A percentile compares a stretch with the other conserved stretches of the same genome.
phyloP scores from a whole-genome alignment of 2,329 filamentous ascomycete species.

The Verticillium longisporum region DNA sequence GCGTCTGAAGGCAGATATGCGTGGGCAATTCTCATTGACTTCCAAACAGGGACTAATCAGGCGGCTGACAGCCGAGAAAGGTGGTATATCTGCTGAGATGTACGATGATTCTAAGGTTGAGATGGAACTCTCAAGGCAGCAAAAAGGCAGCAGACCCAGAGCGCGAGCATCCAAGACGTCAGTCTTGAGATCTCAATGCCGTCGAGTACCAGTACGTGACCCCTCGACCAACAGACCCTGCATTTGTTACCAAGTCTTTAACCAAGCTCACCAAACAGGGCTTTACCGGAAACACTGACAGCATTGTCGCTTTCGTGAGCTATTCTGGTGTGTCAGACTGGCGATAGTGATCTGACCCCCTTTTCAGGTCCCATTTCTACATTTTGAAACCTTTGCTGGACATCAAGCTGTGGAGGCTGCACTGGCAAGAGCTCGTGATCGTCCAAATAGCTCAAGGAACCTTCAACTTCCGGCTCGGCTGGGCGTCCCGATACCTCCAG shows the following conservation, averaged over 20 bases:
- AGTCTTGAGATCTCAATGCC: not conserved
- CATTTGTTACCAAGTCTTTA: not conserved
- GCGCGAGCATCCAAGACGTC: not conserved
- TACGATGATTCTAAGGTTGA: slow-evolving; percentile 3
- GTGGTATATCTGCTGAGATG: slow-evolving; percentile 1
- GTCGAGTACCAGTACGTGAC: not conserved
- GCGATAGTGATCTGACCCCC: not conserved
- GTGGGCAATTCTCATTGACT: not conserved
- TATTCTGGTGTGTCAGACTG: not conserved
- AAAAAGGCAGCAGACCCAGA: not conserved
- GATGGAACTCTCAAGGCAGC: not conserved
- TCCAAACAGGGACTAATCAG: slow-evolving; percentile 1
- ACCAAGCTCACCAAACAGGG: not conserved
- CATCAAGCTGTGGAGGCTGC: not conserved
- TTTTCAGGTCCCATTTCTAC: slow-evolving; percentile 2
- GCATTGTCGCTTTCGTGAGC: not conserved
- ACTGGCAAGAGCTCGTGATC: not conserved
- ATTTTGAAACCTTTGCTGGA: slow-evolving; percentile 4
- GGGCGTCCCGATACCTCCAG: not conserved
- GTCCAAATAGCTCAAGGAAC: not conserved
- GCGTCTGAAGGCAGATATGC: no score
- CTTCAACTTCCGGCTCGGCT: not conserved
- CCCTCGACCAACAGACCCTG: not conserved
- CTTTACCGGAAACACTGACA: not conserved
- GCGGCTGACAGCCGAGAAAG: slow-evolving; percentile 3